Evolutionary conservation across 1,284 basidiomycete species (phyloP), one percentile per base, ranked within the genome.

Genomic region (Apiotrichum gracile): DNA sequence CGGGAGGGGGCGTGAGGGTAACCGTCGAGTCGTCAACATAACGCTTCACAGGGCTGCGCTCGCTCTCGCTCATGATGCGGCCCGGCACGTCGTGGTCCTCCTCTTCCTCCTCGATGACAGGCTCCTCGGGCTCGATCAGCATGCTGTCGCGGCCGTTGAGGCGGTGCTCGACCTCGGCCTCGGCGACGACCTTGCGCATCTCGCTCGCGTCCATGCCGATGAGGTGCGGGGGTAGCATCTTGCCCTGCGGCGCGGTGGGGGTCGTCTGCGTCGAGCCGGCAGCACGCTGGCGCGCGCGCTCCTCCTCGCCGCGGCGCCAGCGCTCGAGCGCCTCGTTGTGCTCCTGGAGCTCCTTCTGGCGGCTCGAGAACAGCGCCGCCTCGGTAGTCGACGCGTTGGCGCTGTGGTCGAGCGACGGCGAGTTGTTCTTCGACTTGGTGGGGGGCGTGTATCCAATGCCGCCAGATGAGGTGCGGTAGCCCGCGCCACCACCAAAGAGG

Each of bases 291-390:
- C 42, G 26, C 14, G 51, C 51, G 7, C 51, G 42, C 45, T 55
- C 47, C 33, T 46, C 35, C 41, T 57, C 49, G 3, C 22, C 42
- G n/a, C 58, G 49, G 27, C 68, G 59, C 51, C 65, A 70, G 1
- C 57, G 46, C 42, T 67, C 65, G 26, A 66, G 63, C 7, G 65
- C 63, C 39, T 62, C 63, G 21, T 50, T 58, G 42, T 70, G 67
- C 27, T 62, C 55, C 2, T 51, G 39, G 13, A 67, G 27, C 17
- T 57, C 54, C 43, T 60, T 60, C 41, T 63, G 46, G 9, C 64
- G 45, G 13, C 63, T 64, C n/a, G 54, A 51, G 19, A 40, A 52
- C 40, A 70, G 39, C 12, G 59, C 64, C 22, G 56, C 53, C 41
- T 56, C 46, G 16, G 68, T 54, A 26, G 54, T 61, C 4, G 63